Evolutionary conservation across 2,329 filamentous ascomycete species (phyloP).

Genomic region (Fusarium sp.): DNA sequence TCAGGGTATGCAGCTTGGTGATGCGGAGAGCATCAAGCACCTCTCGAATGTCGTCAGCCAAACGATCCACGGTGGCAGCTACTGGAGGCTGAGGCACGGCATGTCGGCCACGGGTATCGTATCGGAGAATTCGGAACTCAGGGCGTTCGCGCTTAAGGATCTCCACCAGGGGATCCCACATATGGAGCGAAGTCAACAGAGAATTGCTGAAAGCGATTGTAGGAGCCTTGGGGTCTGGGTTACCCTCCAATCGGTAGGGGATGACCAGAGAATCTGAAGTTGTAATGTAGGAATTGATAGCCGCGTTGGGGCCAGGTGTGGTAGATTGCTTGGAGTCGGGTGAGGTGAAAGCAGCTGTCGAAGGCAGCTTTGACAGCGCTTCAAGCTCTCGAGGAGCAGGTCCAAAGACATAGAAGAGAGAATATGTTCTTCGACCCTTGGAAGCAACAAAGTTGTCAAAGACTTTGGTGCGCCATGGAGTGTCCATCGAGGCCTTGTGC

Average conservation of each 20-base stretch:
- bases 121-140: slow-evolving; percentile 77
- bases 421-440: slow-evolving; percentile 68
- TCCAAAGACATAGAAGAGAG: slow-evolving; percentile 82
- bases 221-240: slow-evolving; percentile 69
- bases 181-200: slow-evolving; percentile 77
- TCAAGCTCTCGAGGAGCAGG: slow-evolving; percentile 74
- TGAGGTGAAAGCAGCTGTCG: slow-evolving; percentile 59
- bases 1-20: slow-evolving; percentile 68
- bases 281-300: slow-evolving; percentile 73
- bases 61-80: slow-evolving; percentile 67
- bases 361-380: slow-evolving; percentile 60
- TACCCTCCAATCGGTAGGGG: slow-evolving; percentile 80
- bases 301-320: slow-evolving; percentile 57
- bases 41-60: slow-evolving; percentile 72
- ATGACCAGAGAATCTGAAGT: slow-evolving; percentile 73
- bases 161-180: slow-evolving; percentile 80
- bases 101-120: slow-evolving; percentile 76
- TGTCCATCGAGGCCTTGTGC: slow-evolving; percentile 68
- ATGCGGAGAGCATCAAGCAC: slow-evolving; percentile 76
- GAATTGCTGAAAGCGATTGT: slow-evolving; percentile 81
- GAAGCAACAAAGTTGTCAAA: slow-evolving; percentile 65
- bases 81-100: slow-evolving; percentile 55
- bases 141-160: slow-evolving; percentile 67
- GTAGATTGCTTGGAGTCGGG: slow-evolving; percentile 65
- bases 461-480: slow-evolving; percentile 67